These are phyloP conservation scores for Immersiella caudata DNA, from an alignment of 495 filamentous ascomycete species.

Conservation along the genomic window DNA sequence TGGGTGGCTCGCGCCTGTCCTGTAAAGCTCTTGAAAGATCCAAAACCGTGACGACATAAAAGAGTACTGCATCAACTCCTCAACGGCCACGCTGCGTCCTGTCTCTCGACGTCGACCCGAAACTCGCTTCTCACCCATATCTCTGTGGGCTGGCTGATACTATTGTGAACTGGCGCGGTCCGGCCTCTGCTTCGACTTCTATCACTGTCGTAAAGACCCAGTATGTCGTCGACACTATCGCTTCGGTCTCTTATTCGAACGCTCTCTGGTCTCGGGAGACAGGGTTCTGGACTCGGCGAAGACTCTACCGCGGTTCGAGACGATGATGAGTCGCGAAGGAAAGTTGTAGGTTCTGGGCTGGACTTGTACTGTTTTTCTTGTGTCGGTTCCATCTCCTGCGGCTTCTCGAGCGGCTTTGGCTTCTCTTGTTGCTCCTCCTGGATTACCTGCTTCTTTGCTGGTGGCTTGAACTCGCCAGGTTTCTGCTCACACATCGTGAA, in stretches of 20 bases:
- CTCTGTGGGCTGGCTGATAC: slow-evolving; percentile 14
- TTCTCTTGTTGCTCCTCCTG: not conserved
- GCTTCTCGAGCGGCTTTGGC: too few relatives aligned
- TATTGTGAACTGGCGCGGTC: not conserved
- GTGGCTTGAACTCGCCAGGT: slow-evolving; percentile 2
- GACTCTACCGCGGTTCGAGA: slow-evolving; percentile 32
- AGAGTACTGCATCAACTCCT: not conserved
- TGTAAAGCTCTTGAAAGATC: not conserved
- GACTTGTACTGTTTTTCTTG: slow-evolving; percentile 1
- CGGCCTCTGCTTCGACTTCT: slow-evolving; percentile 25
- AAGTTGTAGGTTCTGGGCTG: slow-evolving; percentile 2
- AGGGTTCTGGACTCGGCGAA: slow-evolving; percentile 19
- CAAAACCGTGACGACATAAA: not conserved
- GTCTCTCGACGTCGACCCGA: slow-evolving; percentile 26
- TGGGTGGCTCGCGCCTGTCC: not conserved
- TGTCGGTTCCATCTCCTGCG: not conserved
- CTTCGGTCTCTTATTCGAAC: slow-evolving; percentile 22
- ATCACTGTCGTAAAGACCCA: slow-evolving; percentile 35
- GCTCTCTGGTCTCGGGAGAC: slow-evolving; percentile 18
- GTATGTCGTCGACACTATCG: slow-evolving; percentile 41
- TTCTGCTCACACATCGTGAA: slow-evolving; percentile 37
- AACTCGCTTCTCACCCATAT: slow-evolving; percentile 40
- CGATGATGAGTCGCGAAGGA: slow-evolving; percentile 31
- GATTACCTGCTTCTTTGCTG: not conserved
- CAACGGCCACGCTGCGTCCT: slow-evolving; percentile 35